Percentiles rank a stretch among this genome's conserved stretches.
Conservation (phyloP, 2,329 filamentous ascomycete species). For the Fusarium oligoseptatum region DNA sequence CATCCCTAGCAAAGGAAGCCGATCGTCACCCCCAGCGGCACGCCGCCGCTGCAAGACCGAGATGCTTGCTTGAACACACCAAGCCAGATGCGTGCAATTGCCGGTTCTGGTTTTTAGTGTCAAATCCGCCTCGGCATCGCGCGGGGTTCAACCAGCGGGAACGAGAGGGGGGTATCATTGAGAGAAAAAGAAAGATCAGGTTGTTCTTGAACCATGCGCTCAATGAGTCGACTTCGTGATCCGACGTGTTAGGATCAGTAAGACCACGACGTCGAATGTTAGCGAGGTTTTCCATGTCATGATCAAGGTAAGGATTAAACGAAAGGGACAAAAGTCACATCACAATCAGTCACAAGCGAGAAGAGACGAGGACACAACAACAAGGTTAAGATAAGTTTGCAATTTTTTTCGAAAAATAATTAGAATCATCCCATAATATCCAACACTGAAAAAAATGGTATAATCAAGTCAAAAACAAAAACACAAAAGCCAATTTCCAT, state of each 20-base stretch:
- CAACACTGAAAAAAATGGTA: slow-evolving; percentile 39
- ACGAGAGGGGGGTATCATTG: slow-evolving; percentile 7
- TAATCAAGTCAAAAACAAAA: slow-evolving; percentile 12
- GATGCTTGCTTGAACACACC: slow-evolving; percentile 26
- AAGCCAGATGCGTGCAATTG: slow-evolving; percentile 23
- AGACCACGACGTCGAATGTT: slow-evolving; percentile 4
- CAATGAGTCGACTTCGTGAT: slow-evolving; percentile 2
- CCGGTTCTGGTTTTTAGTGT: neutral
- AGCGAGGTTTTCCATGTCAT: neutral
- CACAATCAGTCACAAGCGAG: neutral
- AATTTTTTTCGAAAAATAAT: slow-evolving; percentile 35
- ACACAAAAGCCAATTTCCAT: slow-evolving; percentile 8
- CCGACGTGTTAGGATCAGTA: neutral
- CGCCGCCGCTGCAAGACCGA: slow-evolving; percentile 17
- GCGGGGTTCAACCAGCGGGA: slow-evolving; percentile 25
- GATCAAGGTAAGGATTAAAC: neutral
- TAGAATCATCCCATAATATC: slow-evolving; percentile 32
- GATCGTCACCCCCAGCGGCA: slow-evolving; percentile 29
- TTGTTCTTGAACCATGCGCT: neutral
- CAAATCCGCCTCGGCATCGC: slow-evolving; percentile 11
- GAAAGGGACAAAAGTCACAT: neutral
- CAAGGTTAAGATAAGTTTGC: slow-evolving; percentile 32
- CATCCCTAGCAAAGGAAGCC: slow-evolving; percentile 22
- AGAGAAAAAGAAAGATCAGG: slow-evolving; percentile 3
- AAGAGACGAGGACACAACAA: neutral